Base-by-base conservation (phyloP, 768 basidiomycete genomes). In the Tricholoma furcatifolium region DNA sequence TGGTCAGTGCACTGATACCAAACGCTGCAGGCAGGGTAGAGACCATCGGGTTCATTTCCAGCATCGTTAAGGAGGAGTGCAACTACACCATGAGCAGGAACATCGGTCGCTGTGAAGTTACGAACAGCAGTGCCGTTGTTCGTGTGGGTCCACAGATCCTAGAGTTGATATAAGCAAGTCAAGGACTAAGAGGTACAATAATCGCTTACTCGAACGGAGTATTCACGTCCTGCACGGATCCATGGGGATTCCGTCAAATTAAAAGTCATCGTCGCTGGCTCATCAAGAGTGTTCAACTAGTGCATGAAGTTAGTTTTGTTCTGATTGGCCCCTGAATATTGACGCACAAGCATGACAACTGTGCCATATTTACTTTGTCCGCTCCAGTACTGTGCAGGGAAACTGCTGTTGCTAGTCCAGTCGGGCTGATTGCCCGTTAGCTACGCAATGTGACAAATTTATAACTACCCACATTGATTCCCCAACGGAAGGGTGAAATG, bases 131-230 rank as follows among this genome's bases (percentile, higher is more conserved):
- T 87, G 5, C 84, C 85, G 59, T 86, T 87, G 59, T 84, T 70
- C n/a, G 84, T 87, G 63, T 88, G 87, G 2, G 81, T 65, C 87
- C 87, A 89, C 2, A 88, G 71, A 60, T 89, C 87, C 87, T 47
- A 27, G 6, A 47, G 17, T 15, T 18, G 27, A 31, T 6, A 17
- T 45, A 14, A 47, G 34, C 11, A 38, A 18, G 20, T 47, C 11
- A 20, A 36, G 9, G 7, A 6, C 30, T 18, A 10, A 2, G n/a
- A 12, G 6, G 34, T 12, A 7, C 3, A 10, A 38, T 18, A 31
- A 38, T n/a, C 4, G 20, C 46, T n/a, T 12, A 47, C 46, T 15
- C 82, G 72, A 50, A 85, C 80, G 21, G 75, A 65, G 60, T 85
- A 85, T 65, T 81, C 74, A 35, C 78, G 72, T 12, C 83, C 83